Evolutionary conservation across 129 eudicot genomes (phyloP), one percentile per base, ranked within the genome.

Genomic region (Cynara cardunculus): DNA sequence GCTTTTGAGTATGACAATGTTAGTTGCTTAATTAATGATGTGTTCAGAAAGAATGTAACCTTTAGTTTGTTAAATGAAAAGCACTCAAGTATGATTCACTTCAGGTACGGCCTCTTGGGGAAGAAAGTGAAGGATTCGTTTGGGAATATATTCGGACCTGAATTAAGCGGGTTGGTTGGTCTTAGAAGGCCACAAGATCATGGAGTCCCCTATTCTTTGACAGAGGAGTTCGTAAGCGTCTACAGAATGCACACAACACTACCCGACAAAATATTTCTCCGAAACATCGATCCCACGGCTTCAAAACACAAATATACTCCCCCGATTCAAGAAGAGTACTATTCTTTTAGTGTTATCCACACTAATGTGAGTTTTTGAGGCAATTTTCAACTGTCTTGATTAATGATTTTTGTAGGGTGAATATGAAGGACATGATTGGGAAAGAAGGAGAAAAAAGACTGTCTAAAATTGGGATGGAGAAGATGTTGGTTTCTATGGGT

Each of bases 401-500:
- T 5, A 46, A 59, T 25, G 16, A n/a, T 66, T 72, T 39, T 16
- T 25, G 25, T 68, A 89, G 90, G 76, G 76, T 89, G 71, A 71
- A 81, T 82, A 89, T 89, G 92, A 70, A 30, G 73, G 90, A 89
- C 12, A 39, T 89, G 90, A 76, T 89, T 56, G 90, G 92, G 53
- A 89, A 89, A 82, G 85, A 72, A 68, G 92, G 92, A 21, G 92
- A 89, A 78, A 84, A 31, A 32, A 81, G 79, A 68, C n/a, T 86
- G 41, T 53, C 90, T 11, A 75, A 79, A 73, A 84, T 84, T 19
- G 92, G 92, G 5, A 79, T 86, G 89, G 92, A 86, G 77, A 78
- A 86, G 74, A 89, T 86, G 92, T 77, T 89, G 74, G 87, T 89
- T 19, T 86, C 92, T 34, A 86, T 89, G 92, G 92, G 92, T 7